Evolutionary conservation across 2,329 filamentous ascomycete genomes (phyloP), one percentile per base, ranked within the genome.

Genomic region (Diaporthe ampelina): DNA sequence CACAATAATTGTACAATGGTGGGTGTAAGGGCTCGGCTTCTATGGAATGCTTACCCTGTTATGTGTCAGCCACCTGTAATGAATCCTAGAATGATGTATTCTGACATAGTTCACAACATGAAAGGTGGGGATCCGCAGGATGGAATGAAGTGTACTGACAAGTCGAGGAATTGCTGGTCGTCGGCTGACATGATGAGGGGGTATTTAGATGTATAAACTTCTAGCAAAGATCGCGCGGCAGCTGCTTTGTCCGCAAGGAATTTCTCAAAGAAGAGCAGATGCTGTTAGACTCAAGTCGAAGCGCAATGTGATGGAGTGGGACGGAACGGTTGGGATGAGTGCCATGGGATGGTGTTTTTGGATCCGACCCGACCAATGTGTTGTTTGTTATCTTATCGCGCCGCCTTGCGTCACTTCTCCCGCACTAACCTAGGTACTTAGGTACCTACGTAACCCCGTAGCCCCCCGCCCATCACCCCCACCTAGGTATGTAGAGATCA

Each of bases 131-230:
- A 40, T 40, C 37, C 37, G 37, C 15, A 2, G 10, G 37, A 40
- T 11, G 37, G 37, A 4, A 40, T 37, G 37, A 40, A 40, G 9
- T 40, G 13, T 40, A 40, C 37, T 40, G 37, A 40, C 26, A 79
- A 43, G 72, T 79, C 77, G 70, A 78, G 73, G 19, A 76, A 78
- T 19, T 77, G 77, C 50, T 79, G 77, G 56, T 78, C 76, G 57
- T 79, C 78, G 59, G 76, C 76, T 52, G 78, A 78, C 78, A 79
- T 76, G 24, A 24, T 70, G 45, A 45, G 10, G 10, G 58, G 26
- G 24, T 17, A 29, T 61, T 11, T 50, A 59, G 37, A 29, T 43
- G n/a, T 24, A 26, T 52, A 13, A 21, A 35, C 29, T 52, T 37
- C 45, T 37, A 35, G 7, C 8, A 17, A 15, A 37, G 29, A 37